Evolutionary conservation across 371 early-diverging fungal genomes (phyloP), one percentile per base, ranked within the genome.

Genomic region (Nematocida sp.): DNA sequence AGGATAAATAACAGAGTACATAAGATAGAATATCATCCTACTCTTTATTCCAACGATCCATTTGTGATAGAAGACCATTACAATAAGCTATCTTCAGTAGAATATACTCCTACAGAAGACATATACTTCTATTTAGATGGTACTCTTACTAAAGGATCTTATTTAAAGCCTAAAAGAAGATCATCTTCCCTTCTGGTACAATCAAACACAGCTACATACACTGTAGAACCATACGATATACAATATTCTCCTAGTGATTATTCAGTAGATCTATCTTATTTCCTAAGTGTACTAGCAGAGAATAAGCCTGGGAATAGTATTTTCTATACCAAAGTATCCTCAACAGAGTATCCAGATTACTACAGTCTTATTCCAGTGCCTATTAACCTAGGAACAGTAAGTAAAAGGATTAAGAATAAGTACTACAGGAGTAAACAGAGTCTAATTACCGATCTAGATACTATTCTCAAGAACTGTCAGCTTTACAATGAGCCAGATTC

Each of bases 341-440:
- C 31, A 45, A 61, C 48, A 35, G 76, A 78, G 32, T 96, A 96
- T 0, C 88, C 92, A 2, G 95, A 95, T 79, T 99, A 97, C 81
- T 93, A 93, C 74, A 86, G 88, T 9, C 87, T 95, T 48, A 92
- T 99, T 78, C 90, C 88, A 66, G 88, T 91, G 45, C 99, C 99
- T 0, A 96, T 97, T 94, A 90, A 92, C 78, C 81, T 92, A 32
- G 84, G 85, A 66, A 91, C 88, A 5, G 83, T 94, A 40, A 85
- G 82, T 40, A 70, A 84, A 3, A 87, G 88, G 55, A 85, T 91
- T 37, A 89, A 88, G 60, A 85, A 86, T 35, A 86, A 87, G 53
- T 83, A 86, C 40, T 94, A 94, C 80, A 74, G 78, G 47, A 85
- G 86, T 11, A 48, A 89, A 47, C 87, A 87, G 35, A 85, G 85